A percentile compares a stretch with the other conserved stretches of the same genome.
Evolutionary conservation across 1,284 basidiomycete genomes (phyloP).

Genomic region (Megacollybia platyphylla): DNA sequence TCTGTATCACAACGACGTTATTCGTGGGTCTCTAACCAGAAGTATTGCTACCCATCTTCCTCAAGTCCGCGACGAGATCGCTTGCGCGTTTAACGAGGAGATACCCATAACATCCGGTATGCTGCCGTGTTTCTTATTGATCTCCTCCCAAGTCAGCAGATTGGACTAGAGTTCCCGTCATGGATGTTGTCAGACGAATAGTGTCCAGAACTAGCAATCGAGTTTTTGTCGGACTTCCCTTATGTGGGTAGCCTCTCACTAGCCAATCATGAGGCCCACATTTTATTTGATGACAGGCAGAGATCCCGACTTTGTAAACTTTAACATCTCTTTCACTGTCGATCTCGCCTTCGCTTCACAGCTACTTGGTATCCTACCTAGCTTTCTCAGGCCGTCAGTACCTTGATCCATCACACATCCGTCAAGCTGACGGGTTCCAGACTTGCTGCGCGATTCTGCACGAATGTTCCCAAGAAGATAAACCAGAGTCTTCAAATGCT

Average conservation of each 20-base stretch:
- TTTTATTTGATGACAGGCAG: neutral
- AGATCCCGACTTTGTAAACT: neutral
- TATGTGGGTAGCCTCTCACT: neutral
- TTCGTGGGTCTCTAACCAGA: constrained; percentile 19
- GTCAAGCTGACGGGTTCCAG: neutral
- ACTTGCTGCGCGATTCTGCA: neutral
- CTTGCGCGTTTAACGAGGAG: constrained; percentile 16
- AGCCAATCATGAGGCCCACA: neutral
- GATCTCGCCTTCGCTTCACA: neutral
- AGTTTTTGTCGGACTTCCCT: neutral
- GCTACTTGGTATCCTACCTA: neutral
- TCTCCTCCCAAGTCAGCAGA: neutral
- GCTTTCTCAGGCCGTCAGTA: neutral
- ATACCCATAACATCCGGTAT: constrained; percentile 11
- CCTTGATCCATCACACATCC: neutral
- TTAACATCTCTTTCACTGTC: neutral
- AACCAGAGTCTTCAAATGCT: too few species aligned
- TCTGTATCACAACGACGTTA: constrained; percentile 17
- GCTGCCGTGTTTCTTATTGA: neutral
- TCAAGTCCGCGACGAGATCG: constrained; percentile 21
- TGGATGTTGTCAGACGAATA: neutral
- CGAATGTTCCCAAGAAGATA: too few species aligned
- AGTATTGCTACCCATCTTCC: constrained; percentile 16
- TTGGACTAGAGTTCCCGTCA: neutral
- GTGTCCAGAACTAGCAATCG: neutral